Evolutionary conservation across 495 filamentous ascomycete species (phyloP).

Genomic region (Trichoderma gamsii): DNA sequence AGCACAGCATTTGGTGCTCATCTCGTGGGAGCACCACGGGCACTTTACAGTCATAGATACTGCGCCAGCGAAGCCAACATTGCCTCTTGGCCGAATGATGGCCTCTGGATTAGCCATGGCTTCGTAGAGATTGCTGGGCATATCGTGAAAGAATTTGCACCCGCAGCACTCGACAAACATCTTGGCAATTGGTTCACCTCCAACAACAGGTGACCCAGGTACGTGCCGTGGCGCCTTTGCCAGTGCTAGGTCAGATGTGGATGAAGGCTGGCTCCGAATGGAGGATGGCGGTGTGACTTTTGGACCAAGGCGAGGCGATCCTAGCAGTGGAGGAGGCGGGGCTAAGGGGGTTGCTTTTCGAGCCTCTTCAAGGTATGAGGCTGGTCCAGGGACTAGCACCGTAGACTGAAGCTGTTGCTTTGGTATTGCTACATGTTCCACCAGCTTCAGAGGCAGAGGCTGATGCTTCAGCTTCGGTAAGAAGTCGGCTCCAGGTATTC

Average conservation of each 20-base stretch:
- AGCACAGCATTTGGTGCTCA: constrained; percentile 65
- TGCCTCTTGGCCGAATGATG: constrained; percentile 25
- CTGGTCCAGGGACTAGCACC: not conserved
- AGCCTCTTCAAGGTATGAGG: constrained; percentile 14
- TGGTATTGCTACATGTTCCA: not conserved
- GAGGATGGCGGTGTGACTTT: constrained; percentile 3
- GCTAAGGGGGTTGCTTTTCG: constrained; percentile 10
- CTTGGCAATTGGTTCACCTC: constrained; percentile 55
- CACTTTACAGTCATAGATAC: constrained; percentile 58
- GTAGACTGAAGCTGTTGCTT: not conserved
- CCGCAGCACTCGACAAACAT: constrained; percentile 75
- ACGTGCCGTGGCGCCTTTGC: constrained; percentile 1
- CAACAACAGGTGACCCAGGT: not conserved
- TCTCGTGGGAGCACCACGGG: constrained; percentile 73
- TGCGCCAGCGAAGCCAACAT: constrained; percentile 41
- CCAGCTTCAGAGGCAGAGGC: constrained; percentile 21
- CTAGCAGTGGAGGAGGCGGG: constrained; percentile 4
- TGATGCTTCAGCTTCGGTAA: constrained; percentile 31
- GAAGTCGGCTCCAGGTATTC: constrained; percentile 23
- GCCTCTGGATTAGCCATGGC: constrained; percentile 62
- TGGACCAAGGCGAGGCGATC: constrained; percentile 1
- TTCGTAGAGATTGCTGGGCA: constrained; percentile 68
- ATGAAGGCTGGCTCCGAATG: not conserved
- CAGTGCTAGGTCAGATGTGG: not conserved
- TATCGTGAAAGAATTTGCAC: constrained; percentile 77